phyloP scores from a whole-genome alignment of 169 alveolate genomes.

The Eimeria acervulina region DNA sequence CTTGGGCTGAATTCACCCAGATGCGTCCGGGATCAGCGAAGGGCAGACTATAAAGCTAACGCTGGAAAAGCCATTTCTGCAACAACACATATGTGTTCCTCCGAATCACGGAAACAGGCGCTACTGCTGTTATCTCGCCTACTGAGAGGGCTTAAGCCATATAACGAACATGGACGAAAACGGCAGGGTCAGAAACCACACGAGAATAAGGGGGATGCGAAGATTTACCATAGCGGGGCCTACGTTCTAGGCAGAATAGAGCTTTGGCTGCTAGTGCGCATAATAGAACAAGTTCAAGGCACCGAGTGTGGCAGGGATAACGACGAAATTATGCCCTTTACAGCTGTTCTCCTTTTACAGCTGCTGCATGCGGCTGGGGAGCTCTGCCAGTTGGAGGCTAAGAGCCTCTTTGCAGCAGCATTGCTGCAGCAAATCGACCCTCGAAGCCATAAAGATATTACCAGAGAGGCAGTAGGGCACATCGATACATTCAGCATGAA shows the following conservation, averaged over 20 bases:
- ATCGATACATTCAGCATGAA: neutral
- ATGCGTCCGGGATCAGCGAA: neutral
- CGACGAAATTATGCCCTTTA: constrained; percentile 18
- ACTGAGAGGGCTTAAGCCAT: constrained; percentile 37
- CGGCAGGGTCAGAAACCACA: neutral
- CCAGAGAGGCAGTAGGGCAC: constrained; percentile 32
- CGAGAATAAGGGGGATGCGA: neutral
- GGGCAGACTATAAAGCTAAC: neutral
- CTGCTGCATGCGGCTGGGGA: constrained; percentile 68
- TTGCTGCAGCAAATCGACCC: constrained; percentile 49
- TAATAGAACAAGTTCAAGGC: constrained; percentile 41
- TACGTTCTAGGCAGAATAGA: constrained; percentile 31
- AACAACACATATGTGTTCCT: neutral
- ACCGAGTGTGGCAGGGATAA: constrained; percentile 12
- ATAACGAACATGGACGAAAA: neutral
- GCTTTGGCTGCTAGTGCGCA: constrained; percentile 45
- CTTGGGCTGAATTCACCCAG: constrained; percentile 11
- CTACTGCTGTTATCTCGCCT: constrained; percentile 55
- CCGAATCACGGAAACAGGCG: constrained; percentile 49
- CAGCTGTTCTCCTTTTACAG: constrained; percentile 60
- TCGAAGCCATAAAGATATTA: constrained; percentile 25
- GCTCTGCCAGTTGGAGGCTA: constrained; percentile 35
- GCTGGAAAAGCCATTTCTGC: neutral
- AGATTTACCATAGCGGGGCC: neutral
- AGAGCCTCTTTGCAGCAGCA: constrained; percentile 56